phyloP scores from a whole-genome alignment of 176 grass and related monocot genomes.

The Oryza officinalis region DNA sequence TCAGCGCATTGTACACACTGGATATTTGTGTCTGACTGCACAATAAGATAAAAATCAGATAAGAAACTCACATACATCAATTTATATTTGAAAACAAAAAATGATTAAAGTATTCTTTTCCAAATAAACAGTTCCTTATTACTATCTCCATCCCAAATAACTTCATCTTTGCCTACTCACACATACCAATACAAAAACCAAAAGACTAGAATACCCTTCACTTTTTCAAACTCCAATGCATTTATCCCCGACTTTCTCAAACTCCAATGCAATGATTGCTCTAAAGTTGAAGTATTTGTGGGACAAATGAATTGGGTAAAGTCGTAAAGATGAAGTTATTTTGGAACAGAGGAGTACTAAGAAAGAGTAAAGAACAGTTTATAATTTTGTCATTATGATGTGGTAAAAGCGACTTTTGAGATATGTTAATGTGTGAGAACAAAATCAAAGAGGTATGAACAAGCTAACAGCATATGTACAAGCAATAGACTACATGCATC shows the following conservation, averaged over 20 bases:
- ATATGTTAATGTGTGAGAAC: not conserved
- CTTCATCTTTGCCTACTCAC: too few species aligned
- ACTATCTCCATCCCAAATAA: too few species aligned
- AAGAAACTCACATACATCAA: slow-evolving; percentile 3
- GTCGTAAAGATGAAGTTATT: not conserved
- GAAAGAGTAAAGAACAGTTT: not conserved
- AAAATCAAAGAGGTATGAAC: slow-evolving; percentile 11
- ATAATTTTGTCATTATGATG: not conserved
- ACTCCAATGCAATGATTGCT: too few species aligned
- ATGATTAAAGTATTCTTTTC: not conserved
- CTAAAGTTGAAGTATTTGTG: too few species aligned
- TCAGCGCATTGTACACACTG: slow-evolving; percentile 87
- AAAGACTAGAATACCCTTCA: too few species aligned
- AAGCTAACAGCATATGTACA: not conserved
- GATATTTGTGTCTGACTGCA: slow-evolving; percentile 76
- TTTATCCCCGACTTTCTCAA: too few species aligned
- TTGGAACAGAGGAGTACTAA: not conserved
- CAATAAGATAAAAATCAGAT: slow-evolving; percentile 42
- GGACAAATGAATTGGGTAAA: too few species aligned
- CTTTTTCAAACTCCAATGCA: too few species aligned
- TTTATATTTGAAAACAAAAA: slow-evolving; percentile 2
- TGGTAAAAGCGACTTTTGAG: not conserved
- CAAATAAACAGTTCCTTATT: not conserved
- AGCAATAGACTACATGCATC: not conserved
- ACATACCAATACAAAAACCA: too few species aligned